A percentile compares a stretch with the other conserved stretches of the same genome.
These are phyloP conservation scores for Drechslera avenae DNA, from an alignment of 2,329 filamentous ascomycete species.

Conservation along the genomic window DNA sequence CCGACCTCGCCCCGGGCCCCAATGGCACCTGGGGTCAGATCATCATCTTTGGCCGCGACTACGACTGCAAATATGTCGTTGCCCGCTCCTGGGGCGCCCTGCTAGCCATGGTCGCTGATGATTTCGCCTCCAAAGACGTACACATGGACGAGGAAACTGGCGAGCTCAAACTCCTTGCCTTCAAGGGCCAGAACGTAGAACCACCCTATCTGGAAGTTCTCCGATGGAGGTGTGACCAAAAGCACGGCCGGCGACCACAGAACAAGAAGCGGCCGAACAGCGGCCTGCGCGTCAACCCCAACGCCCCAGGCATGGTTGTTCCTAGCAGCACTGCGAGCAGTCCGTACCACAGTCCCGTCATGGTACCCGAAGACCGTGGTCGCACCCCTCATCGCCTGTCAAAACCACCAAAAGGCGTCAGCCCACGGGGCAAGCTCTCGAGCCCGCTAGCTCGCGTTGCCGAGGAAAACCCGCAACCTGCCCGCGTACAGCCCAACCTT, in stretches of 20 bases:
- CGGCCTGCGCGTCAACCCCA: conserved; percentile 60
- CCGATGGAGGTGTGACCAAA: conserved; percentile 94
- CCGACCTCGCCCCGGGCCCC: conserved; percentile 90
- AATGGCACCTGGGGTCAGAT: conserved; percentile 93
- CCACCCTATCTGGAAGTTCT: conserved; percentile 94
- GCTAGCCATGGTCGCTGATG: conserved; percentile 84
- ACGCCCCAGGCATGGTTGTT: conserved; percentile 50
- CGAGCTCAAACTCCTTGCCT: conserved; percentile 90
- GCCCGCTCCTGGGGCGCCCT: conserved; percentile 90
- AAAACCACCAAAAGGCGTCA: conserved; percentile 64
- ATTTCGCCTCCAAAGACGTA: conserved; percentile 89
- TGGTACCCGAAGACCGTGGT: conserved; percentile 64
- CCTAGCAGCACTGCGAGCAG: conserved; percentile 56
- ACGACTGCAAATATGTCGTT: conserved; percentile 97
- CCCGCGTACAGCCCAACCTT: conserved; percentile 46
- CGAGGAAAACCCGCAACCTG: conserved; percentile 62
- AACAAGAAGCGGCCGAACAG: conserved; percentile 53
- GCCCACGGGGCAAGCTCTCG: conserved; percentile 68
- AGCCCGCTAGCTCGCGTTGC: conserved; percentile 76
- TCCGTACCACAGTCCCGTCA: conserved; percentile 69
- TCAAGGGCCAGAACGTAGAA: conserved; percentile 79
- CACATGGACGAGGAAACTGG: conserved; percentile 89
- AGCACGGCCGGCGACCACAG: conserved; percentile 71
- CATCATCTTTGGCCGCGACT: conserved; percentile 95
- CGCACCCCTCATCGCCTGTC: conserved; percentile 71